These are phyloP conservation scores for Penicillium cosmopolitanum DNA, from an alignment of 495 filamentous ascomycete genomes.

Conservation along the genomic window DNA sequence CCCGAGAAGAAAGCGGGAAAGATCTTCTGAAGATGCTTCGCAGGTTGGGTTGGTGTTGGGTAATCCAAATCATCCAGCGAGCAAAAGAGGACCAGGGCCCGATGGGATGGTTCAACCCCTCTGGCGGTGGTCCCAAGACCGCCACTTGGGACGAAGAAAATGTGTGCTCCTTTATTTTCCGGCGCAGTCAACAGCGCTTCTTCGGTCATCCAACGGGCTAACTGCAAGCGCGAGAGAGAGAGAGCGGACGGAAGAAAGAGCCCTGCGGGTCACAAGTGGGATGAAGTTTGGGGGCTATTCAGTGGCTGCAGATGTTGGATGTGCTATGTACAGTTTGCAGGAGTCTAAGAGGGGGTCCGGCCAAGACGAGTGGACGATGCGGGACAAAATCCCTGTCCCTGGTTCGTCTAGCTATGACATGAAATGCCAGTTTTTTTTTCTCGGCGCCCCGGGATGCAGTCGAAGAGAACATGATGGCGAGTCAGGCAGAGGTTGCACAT, in stretches of 20 bases:
- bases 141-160: slow-evolving; percentile 19
- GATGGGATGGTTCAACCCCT: slow-evolving; percentile 40
- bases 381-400: slow-evolving; percentile 10
- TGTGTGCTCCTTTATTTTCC: slow-evolving; percentile 14
- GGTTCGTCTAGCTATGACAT: slow-evolving; percentile 9
- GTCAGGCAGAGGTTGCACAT: slow-evolving; percentile 22
- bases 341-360: slow-evolving; percentile 11
- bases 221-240: slow-evolving; percentile 15
- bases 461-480: slow-evolving; percentile 24
- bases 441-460: slow-evolving; percentile 37
- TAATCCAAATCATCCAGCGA: slow-evolving; percentile 18
- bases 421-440: slow-evolving; percentile 11
- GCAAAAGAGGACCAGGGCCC: slow-evolving; percentile 29
- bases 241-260: slow-evolving; percentile 13
- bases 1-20: slow-evolving; percentile 22
- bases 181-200: slow-evolving; percentile 25
- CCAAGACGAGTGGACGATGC: slow-evolving; percentile 14
- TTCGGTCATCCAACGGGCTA: slow-evolving; percentile 4
- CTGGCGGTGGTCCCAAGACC: slow-evolving; percentile 25
- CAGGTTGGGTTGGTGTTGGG: slow-evolving; percentile 16
- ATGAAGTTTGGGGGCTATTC: slow-evolving; percentile 14
- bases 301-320: slow-evolving; percentile 23
- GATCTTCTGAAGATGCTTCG: slow-evolving; percentile 26
- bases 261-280: slow-evolving; percentile 12
- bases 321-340: slow-evolving; percentile 17